Evolutionary conservation across 331 rosid species (phyloP), one percentile per base, ranked within the genome.

Genomic region (Malus hybrid): DNA sequence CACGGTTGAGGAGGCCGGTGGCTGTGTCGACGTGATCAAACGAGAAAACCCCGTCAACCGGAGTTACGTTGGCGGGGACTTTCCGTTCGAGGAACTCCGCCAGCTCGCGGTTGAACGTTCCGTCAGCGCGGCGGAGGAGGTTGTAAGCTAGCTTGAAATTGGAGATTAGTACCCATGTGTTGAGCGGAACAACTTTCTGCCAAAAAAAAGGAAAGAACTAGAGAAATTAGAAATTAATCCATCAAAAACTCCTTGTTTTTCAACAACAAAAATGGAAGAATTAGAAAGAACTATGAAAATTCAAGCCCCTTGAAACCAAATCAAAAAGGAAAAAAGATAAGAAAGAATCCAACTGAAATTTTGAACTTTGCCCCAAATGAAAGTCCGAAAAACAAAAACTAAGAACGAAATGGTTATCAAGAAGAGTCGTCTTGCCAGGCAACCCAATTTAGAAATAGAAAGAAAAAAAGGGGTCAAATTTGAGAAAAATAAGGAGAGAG

Each of bases 161-260:
- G 77, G 98, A 95, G 80, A 95, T 95, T 22, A 95, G 97, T 1
- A 92, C 97, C 99, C 99, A 95, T 48, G 99, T 92, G 81, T 92
- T 95, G 57, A 95, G 88, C 6, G 99, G 99, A 77, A 95, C 99
- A 52, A 92, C 96, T 52, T 87, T 95, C 99, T 95, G 44, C 46
- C 46, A 39, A 9, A 39, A 39, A 39, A 39, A 9, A 39, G 46
- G 46, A 10, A 39, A 39, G 46, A 39, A 39, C 4, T 2, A 39
- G 46, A 39, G 4, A 39, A 9, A 39, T 39, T 2, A 39, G 12
- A 39, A 39, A 39, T 39, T 39, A 39, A 39, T 39, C 46, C 46
- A 39, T 9, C 12, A 39, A 39, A 39, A 39, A 39, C 46, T 39
- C 46, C 46, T 39, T 39, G 46, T 39, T 39, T 39, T 86, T 76